phyloP scores from a whole-genome alignment of 768 basidiomycete species.

The Nidularia pulvinata region DNA sequence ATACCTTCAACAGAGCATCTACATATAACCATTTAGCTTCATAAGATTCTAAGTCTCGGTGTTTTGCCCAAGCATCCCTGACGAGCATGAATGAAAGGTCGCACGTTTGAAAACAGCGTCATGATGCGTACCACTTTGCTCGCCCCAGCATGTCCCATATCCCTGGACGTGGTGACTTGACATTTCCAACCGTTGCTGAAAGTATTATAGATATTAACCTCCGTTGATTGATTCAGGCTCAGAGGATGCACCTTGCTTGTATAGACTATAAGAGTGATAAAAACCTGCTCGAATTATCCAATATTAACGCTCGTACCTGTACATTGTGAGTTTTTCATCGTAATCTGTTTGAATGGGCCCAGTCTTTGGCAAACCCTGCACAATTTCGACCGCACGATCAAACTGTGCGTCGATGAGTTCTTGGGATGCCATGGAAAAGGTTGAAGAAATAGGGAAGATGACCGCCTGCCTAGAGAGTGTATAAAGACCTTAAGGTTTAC shows the following conservation, averaged over 20 bases:
- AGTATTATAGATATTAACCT: conserved; percentile 4
- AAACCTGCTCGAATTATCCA: not conserved
- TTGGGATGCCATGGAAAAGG: conserved; percentile 51
- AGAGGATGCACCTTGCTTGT: conserved; percentile 78
- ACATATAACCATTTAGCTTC: conserved; percentile 93
- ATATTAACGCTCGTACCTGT: conserved; percentile 54
- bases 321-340: conserved; percentile 94
- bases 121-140: conserved; percentile 81
- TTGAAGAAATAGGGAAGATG: not conserved
- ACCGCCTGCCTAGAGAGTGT: too few species aligned
- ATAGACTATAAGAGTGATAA: conserved; percentile 52
- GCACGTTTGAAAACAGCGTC: not conserved
- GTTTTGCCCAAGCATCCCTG: conserved; percentile 97
- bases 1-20: conserved; percentile 81
- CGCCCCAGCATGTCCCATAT: conserved; percentile 91
- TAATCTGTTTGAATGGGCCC: conserved; percentile 96
- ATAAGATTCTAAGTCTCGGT: conserved; percentile 73
- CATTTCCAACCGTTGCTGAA: conserved; percentile 89
- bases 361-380: conserved; percentile 89
- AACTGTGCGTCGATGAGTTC: conserved; percentile 84
- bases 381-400: conserved; percentile 92
- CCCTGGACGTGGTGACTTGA: conserved; percentile 74
- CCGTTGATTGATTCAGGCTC: not conserved
- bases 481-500: not conserved
- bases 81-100: not conserved